A percentile compares a stretch with the other conserved stretches of the same genome.
These are phyloP conservation scores for Eutrema japonicum DNA, from an alignment of 345 rosid species.

Conservation along the genomic window DNA sequence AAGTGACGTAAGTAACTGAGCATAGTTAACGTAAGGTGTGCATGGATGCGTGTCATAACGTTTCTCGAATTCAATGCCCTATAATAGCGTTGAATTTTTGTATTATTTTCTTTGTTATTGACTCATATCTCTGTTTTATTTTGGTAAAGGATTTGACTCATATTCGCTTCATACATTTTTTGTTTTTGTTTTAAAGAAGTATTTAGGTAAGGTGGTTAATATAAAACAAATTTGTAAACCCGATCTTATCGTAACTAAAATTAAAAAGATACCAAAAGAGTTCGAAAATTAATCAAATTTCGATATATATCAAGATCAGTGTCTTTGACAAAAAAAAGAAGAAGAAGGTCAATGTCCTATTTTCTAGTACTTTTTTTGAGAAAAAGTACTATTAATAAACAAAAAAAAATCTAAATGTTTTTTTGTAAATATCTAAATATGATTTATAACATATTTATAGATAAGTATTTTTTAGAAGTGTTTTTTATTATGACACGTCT, in stretches of 20 bases:
- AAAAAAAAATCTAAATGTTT: neutral
- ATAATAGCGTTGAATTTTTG: constrained; percentile 23
- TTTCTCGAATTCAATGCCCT: constrained; percentile 51
- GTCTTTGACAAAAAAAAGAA: no score
- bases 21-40: constrained; percentile 51
- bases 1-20: constrained; percentile 52
- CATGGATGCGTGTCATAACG: constrained; percentile 62
- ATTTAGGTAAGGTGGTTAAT: neutral
- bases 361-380: no score
- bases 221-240: neutral
- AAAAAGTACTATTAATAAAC: no score
- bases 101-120: neutral
- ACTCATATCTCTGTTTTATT: neutral
- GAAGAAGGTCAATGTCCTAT: neutral
- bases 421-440: neutral
- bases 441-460: neutral
- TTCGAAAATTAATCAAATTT: neutral
- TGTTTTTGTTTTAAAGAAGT: neutral
- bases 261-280: neutral
- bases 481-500: neutral
- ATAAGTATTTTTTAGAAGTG: neutral
- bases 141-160: constrained; percentile 9
- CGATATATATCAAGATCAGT: neutral
- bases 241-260: neutral
- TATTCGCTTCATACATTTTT: neutral